Conservation (phyloP, 2,329 filamentous ascomycete genomes). For the Coleophoma cylindrospora region DNA sequence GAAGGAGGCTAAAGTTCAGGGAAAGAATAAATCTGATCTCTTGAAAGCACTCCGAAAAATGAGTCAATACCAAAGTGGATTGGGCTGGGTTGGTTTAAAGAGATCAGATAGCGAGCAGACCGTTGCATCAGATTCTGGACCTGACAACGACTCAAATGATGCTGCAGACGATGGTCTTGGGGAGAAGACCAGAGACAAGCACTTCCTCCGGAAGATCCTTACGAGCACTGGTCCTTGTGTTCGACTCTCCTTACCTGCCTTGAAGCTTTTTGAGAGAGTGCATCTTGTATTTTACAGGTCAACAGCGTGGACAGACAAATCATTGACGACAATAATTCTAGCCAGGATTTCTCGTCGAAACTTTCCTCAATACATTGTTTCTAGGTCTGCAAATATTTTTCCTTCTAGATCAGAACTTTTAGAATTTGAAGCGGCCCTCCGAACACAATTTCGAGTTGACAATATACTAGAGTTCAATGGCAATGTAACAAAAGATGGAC, state of each 20-base stretch:
- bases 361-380: slow-evolving; percentile 88
- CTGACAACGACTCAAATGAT: slow-evolving; percentile 33
- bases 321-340: slow-evolving; percentile 88
- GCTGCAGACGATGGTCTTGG: slow-evolving; percentile 26
- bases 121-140: slow-evolving; percentile 46
- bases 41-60: slow-evolving; percentile 67
- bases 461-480: slow-evolving; percentile 76
- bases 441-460: slow-evolving; percentile 78
- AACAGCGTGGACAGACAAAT: slow-evolving; percentile 96
- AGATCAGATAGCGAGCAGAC: slow-evolving; percentile 37
- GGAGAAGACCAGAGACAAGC: slow-evolving; percentile 57
- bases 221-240: slow-evolving; percentile 77
- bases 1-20: slow-evolving; percentile 80
- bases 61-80: slow-evolving; percentile 68
- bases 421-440: slow-evolving; percentile 84
- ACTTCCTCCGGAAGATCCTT: slow-evolving; percentile 76
- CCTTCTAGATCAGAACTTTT: slow-evolving; percentile 67
- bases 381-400: slow-evolving; percentile 86
- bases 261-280: slow-evolving; percentile 86
- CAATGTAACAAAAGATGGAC: slow-evolving; percentile 57
- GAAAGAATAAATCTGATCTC: slow-evolving; percentile 82
- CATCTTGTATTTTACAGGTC: slow-evolving; percentile 96
- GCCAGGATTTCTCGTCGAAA: slow-evolving; percentile 83
- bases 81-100: slow-evolving; percentile 65
- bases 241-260: slow-evolving; percentile 64